Evolutionary conservation across 495 filamentous ascomycete genomes (phyloP), one percentile per base, ranked within the genome.

Genomic region (Thermothielavioides terrestris): DNA sequence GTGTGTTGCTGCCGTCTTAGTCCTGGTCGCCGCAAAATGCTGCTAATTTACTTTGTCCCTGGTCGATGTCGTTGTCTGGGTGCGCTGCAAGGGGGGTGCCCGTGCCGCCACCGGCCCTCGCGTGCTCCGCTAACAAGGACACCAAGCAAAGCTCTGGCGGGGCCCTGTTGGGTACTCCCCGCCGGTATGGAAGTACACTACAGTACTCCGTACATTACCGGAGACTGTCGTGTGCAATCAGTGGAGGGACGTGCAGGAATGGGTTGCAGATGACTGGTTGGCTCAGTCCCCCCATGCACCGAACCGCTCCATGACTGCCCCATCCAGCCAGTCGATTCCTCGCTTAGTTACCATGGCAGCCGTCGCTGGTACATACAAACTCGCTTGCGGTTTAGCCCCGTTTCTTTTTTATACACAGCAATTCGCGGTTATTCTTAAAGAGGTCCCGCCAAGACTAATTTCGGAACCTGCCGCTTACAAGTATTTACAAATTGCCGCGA

Each of bases 1-100:
- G 47, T 57, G 53, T 38, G 49, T 55, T 52, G 51, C 52, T 61
- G 50, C 31, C 52, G 58, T 56, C 50, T 64, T 57, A 61, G 58
- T 57, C 51, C 58, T 49, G 48, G 61, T 64, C 58, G 61, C 61
- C 58, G 61, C 61, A 59, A n/a, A 64, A 59, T 64, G 56, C 56
- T 64, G 58, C 56, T 64, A 57, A 59, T 64, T 62, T 62, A 59
- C 59, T 64, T 61, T 64, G 56, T 61, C 59, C 61, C 59, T 62
- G 56, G 61, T 62, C 56, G 61, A 61, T 57, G 61, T 64, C 61
- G 61, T 62, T 58, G 60, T 63, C 57, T 63, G 57, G 47, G 60
- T 59, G 54, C 54, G 39, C 57, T 56, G 60, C 60, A 53, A 57
- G 58, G 55, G 44, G 54, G 55, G 49, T 49, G 50, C 52, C n/a